Percentiles rank a stretch among this genome's conserved stretches.
Conservation (phyloP, 78 protist genomes). For the Dictyostelium intermedium region DNA sequence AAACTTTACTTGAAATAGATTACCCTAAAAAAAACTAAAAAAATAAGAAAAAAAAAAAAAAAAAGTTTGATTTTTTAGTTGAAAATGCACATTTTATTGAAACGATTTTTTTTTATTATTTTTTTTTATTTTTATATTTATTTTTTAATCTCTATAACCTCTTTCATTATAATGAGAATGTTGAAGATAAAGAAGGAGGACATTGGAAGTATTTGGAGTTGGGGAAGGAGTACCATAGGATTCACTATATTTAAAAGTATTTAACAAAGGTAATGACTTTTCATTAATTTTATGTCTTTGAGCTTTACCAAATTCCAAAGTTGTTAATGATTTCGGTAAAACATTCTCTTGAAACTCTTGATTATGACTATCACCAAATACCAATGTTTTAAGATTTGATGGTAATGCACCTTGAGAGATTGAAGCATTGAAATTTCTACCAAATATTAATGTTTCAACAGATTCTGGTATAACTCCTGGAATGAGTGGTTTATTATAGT, state of each 20-base stretch:
- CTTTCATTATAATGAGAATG: neutral
- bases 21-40: too few relatives aligned
- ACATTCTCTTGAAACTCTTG: neutral
- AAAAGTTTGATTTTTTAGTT: too few relatives aligned
- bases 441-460: neutral
- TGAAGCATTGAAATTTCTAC: neutral
- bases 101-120: neutral
- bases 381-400: neutral
- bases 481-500: neutral
- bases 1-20: too few relatives aligned
- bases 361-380: neutral
- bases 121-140: neutral
- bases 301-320: neutral
- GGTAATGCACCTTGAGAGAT: neutral
- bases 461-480: neutral
- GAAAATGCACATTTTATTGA: too few relatives aligned
- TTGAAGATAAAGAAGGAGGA: too few relatives aligned
- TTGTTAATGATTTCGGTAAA: neutral
- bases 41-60: too few relatives aligned
- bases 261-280: neutral
- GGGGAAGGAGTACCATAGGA: too few relatives aligned
- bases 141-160: neutral
- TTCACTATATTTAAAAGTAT: neutral
- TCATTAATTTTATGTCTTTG: neutral
- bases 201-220: too few relatives aligned